Conservation (phyloP, 495 filamentous ascomycete species). For the Melanomma pulvis-pyrius region DNA sequence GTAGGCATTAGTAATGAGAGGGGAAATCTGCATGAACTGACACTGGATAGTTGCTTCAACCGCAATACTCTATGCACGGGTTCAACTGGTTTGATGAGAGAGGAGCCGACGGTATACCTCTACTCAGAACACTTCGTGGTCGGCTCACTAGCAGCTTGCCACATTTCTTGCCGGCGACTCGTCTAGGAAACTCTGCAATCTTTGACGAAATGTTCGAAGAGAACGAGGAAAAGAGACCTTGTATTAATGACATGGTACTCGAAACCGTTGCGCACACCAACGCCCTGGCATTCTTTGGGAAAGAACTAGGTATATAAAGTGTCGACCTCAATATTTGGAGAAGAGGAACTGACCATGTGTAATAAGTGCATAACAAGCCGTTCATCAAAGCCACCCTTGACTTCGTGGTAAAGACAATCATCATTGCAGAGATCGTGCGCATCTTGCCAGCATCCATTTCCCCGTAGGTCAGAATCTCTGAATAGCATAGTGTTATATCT, state of each 20-base stretch:
- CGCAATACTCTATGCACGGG: constrained; percentile 14
- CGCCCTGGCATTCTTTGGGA: constrained; percentile 1
- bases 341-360: background rate
- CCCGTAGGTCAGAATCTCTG: background rate
- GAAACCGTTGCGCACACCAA: background rate
- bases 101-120: constrained; percentile 7
- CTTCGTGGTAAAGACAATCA: background rate
- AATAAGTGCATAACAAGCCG: background rate
- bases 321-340: background rate
- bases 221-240: background rate
- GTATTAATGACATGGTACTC: background rate
- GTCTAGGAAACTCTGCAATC: background rate
- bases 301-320: background rate
- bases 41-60: constrained; percentile 8
- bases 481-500: background rate
- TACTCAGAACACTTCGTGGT: constrained; percentile 3
- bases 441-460: background rate
- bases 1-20: background rate
- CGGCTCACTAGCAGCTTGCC: constrained; percentile 5
- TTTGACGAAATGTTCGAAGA: background rate
- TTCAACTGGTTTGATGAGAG: constrained; percentile 19
- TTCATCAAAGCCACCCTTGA: background rate
- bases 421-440: background rate
- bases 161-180: background rate
- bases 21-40: background rate